Percentiles rank a stretch among this genome's conserved stretches.
These are phyloP conservation scores for Balakata baccata DNA, from an alignment of 345 rosid genomes.

Conservation along the genomic window DNA sequence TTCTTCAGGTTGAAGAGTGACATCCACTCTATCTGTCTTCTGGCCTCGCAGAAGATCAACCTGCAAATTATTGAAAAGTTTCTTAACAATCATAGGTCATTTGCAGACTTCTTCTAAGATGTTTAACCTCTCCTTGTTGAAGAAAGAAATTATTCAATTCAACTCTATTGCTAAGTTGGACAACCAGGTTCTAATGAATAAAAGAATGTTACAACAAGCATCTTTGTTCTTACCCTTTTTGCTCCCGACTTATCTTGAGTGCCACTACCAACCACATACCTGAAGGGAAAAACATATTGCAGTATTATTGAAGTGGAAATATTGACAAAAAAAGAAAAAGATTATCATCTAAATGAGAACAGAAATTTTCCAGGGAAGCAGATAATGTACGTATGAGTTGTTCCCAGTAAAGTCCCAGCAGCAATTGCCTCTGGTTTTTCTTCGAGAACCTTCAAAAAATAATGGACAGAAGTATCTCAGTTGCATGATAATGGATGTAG, in stretches of 20 bases:
- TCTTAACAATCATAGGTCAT: not conserved
- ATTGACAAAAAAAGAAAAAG: not conserved
- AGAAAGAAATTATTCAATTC: too few species aligned
- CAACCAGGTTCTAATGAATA: not conserved
- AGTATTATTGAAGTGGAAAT: not conserved
- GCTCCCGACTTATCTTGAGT: slow-evolving; percentile 77
- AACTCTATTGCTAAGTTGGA: not conserved
- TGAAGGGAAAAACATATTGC: slow-evolving; percentile 22
- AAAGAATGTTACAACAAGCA: not conserved
- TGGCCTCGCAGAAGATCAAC: slow-evolving; percentile 96
- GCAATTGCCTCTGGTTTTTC: slow-evolving; percentile 80
- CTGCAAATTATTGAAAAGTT: slow-evolving; percentile 31
- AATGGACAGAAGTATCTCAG: not conserved
- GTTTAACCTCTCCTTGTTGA: not conserved
- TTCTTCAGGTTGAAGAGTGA: slow-evolving; percentile 89
- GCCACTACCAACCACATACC: slow-evolving; percentile 67
- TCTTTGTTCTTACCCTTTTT: slow-evolving; percentile 67
- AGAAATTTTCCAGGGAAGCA: not conserved
- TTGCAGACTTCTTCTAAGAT: not conserved
- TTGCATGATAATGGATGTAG: not conserved
- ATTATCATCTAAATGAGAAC: not conserved
- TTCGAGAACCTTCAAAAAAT: slow-evolving; percentile 61
- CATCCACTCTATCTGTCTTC: slow-evolving; percentile 85
- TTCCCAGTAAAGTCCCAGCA: slow-evolving; percentile 88
- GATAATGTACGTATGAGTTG: slow-evolving; percentile 68